A percentile compares a stretch with the other conserved stretches of the same genome.
These are phyloP conservation scores for Geotrichum klebahnii DNA, from an alignment of 1,139 yeast species.

Conservation along the genomic window DNA sequence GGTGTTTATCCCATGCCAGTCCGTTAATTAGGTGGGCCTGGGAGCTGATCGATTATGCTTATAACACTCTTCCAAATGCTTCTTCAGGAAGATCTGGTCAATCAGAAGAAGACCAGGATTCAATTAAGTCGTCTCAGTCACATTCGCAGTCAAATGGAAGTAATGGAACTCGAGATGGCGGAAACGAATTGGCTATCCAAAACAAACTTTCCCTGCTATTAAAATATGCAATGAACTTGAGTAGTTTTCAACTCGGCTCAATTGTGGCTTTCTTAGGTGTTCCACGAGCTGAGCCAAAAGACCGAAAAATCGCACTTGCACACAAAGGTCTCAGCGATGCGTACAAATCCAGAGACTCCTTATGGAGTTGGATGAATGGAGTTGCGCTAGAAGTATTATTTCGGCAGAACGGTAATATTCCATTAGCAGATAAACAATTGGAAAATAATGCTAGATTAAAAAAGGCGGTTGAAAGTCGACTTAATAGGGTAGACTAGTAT, in stretches of 20 bases:
- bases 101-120: neutral
- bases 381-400: constrained; percentile 16
- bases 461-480: constrained; percentile 11
- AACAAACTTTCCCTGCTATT: constrained; percentile 18
- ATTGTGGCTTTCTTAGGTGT: constrained; percentile 19
- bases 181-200: constrained; percentile 14
- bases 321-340: constrained; percentile 21
- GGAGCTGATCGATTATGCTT: constrained; percentile 17
- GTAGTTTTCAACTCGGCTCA: constrained; percentile 19
- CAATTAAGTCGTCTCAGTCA: no score
- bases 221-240: constrained; percentile 18
- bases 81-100: neutral
- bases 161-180: neutral
- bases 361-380: constrained; percentile 23
- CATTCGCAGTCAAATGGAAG: neutral
- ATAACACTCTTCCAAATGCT: neutral
- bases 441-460: constrained; percentile 7
- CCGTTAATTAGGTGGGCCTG: constrained; percentile 21
- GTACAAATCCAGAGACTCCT: constrained; percentile 8
- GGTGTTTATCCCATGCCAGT: constrained; percentile 12
- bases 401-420: constrained; percentile 12
- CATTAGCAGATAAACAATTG: constrained; percentile 11
- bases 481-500: constrained; percentile 21
- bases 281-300: constrained; percentile 7
- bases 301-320: constrained; percentile 14